Percentiles rank a stretch among this genome's conserved stretches.
Conservation (phyloP, 192 early-diverging fungal species). For the Helicostylum pulchrum region DNA sequence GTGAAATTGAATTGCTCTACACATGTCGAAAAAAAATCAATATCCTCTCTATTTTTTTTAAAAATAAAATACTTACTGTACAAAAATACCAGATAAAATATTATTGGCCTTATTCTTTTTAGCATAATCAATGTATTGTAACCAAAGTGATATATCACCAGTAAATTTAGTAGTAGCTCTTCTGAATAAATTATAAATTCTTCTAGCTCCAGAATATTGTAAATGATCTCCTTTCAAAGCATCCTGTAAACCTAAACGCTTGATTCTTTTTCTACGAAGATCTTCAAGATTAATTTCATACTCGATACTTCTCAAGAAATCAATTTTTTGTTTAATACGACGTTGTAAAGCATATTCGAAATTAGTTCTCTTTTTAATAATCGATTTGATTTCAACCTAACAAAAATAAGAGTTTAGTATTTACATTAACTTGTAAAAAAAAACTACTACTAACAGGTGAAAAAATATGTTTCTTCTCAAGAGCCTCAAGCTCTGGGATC, state of each 20-base stretch:
- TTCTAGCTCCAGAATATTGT: slow-evolving; percentile 49
- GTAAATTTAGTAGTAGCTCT: slow-evolving; percentile 74
- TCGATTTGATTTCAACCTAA: slow-evolving; percentile 78
- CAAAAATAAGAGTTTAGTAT: slow-evolving; percentile 3
- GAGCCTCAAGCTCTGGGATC: slow-evolving; percentile 89
- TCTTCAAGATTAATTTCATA: slow-evolving; percentile 93
- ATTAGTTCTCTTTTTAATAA: slow-evolving; percentile 84
- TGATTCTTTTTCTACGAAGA: slow-evolving; percentile 74
- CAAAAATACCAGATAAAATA: slow-evolving; percentile 73
- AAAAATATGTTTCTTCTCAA: slow-evolving; percentile 80
- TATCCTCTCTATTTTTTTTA: background rate
- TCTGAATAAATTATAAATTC: slow-evolving; percentile 80
- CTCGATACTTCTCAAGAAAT: slow-evolving; percentile 90
- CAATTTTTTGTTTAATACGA: slow-evolving; percentile 65
- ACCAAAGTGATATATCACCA: slow-evolving; percentile 81
- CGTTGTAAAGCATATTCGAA: slow-evolving; percentile 87
- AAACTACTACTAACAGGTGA: slow-evolving; percentile 53
- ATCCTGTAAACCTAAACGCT: slow-evolving; percentile 37
- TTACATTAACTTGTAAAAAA: background rate
- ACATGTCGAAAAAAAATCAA: background rate
- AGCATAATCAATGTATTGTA: slow-evolving; percentile 88
- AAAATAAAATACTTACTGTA: slow-evolving; percentile 39
- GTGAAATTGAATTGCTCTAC: slow-evolving; percentile 80
- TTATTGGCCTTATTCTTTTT: slow-evolving; percentile 50
- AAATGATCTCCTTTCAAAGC: slow-evolving; percentile 14